Evolutionary conservation across 2,329 filamentous ascomycete species (phyloP), one percentile per base, ranked within the genome.

Genomic region (Daldinia eschscholtzii): DNA sequence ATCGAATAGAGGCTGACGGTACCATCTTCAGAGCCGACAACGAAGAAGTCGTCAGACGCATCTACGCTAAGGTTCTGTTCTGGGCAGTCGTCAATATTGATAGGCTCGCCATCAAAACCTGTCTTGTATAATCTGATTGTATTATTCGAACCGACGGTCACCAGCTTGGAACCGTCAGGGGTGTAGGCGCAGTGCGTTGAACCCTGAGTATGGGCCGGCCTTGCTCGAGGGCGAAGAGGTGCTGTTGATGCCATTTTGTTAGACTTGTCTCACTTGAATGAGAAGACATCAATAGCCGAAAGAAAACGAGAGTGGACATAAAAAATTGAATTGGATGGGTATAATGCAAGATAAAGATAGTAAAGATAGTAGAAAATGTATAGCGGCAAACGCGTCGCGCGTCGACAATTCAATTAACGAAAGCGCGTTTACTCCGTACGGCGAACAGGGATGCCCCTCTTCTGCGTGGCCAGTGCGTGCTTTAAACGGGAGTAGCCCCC

Each of bases 1-100:
- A 98, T 86, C n/a, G 92, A 92, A 83, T 97, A 99, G 75, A 94
- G 89, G 83, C 92, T 97, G 76, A 99, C 93, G n/a, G 92, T 96
- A 76, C 97, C 96, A 81, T 98, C 94, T 80, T 99, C 95, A 20
- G 93, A 93, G 30, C 94, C 96, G 69, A 93, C 90, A 50, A 98
- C 89, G 78, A 98, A 97, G 80, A 92, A 94, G 67, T 92, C 89
- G 77, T 95, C 87, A 39, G 89, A 88, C 20, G 93, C 89, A 33
- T 89, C 92, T 23, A 98, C 88, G 35, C 91, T 90, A 20, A 92
- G 86, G 77, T 97, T 97, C 72, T 93, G 91, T 74, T 98, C 95
- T 68, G 92, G 92, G 61, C 92, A 93, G 71, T 98, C 93, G 78
- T 98, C 95, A 64, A 99, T 91, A 64, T 95, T 97, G 65, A 88